A percentile compares a stretch with the other conserved stretches of the same genome.
phyloP scores from a whole-genome alignment of 805 yeast genomes.

The Candida awuae region DNA sequence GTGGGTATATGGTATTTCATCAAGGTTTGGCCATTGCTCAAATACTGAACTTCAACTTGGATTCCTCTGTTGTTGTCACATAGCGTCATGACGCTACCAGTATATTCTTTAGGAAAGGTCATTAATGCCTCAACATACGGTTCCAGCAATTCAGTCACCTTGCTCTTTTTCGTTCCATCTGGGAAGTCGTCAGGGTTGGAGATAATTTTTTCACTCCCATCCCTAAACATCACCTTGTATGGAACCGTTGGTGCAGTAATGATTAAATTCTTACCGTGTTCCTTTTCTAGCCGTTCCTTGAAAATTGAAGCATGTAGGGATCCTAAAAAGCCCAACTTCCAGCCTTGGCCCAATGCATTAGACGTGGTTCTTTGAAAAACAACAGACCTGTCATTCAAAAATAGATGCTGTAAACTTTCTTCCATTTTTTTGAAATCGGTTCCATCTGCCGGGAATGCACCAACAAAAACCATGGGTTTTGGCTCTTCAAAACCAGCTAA shows the following conservation, averaged over 20 bases:
- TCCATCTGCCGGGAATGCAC: constrained; percentile 96
- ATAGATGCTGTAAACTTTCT: constrained; percentile 81
- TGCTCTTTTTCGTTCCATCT: constrained; percentile 37
- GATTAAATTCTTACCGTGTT: constrained; percentile 86
- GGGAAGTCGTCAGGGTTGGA: constrained; percentile 95
- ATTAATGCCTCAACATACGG: constrained; percentile 87
- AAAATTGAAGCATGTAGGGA: constrained; percentile 93
- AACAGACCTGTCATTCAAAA: constrained; percentile 87
- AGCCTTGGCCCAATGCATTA: constrained; percentile 91
- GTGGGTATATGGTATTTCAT: constrained; percentile 77
- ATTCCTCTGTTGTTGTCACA: constrained; percentile 81
- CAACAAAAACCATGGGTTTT: constrained; percentile 97
- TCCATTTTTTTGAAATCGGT: constrained; percentile 81
- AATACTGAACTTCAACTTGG: constrained; percentile 70
- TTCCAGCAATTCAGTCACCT: constrained; percentile 52
- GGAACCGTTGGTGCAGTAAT: constrained; percentile 97
- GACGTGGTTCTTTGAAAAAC: constrained; percentile 85
- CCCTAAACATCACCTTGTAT: constrained; percentile 60
- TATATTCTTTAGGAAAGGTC: constrained; percentile 83
- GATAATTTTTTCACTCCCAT: constrained; percentile 57
- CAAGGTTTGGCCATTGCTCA: constrained; percentile 73
- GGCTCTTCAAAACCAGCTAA: constrained; percentile 95
- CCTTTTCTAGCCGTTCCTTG: constrained; percentile 84
- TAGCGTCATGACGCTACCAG: constrained; percentile 78
- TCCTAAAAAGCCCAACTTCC: constrained; percentile 94